Evolutionary conservation across 768 basidiomycete species (phyloP), one percentile per base, ranked within the genome.

Genomic region (Serendipita sp.): DNA sequence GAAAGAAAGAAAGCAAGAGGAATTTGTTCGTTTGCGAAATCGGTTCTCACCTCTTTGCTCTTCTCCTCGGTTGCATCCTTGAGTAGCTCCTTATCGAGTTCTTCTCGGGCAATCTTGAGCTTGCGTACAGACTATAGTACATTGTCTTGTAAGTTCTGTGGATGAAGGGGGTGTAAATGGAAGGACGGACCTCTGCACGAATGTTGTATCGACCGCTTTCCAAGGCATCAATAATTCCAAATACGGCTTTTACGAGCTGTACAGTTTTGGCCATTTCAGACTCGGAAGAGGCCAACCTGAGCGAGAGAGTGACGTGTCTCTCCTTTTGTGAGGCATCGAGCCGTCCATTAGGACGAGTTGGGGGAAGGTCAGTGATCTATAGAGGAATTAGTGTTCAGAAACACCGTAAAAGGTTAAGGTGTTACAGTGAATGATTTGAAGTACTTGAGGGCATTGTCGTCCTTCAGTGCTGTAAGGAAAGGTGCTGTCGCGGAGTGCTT

Each of bases 301-400:
- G 74, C 43, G 79, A 81, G 60, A 96, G 78, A 60, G 89, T 79
- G 68, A 95, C 77, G 67, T 86, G 89, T 69, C 90, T 88, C 67
- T 82, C 77, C 64, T 80, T 79, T 44, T 81, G 72, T 53, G 76
- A 72, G 42, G 81, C 71, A 3, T 79, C 68, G 44, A 84, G 64
- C 0, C 82, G 79, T 2, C 74, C 70, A 0, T 68, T 64, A 0
- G 93, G 93, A 62, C 87, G 83, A 24, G 78, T 77, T 61, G 83
- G 77, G 5, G 92, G 89, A 69, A 91, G 88, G 75, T 96, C 93
- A 26, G 92, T 90, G 61, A 92, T 80, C 82, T 84, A 66, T 5
- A 43, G 31, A 53, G 34, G 48, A 63, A 61, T 17, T 31, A 61
- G 58, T 61, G 43, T 50, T 51, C 56, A 58, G 53, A 63, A 62